These are phyloP conservation scores for Melaleuca alternifolia DNA, from an alignment of 345 rosid genomes.

Conservation along the genomic window DNA sequence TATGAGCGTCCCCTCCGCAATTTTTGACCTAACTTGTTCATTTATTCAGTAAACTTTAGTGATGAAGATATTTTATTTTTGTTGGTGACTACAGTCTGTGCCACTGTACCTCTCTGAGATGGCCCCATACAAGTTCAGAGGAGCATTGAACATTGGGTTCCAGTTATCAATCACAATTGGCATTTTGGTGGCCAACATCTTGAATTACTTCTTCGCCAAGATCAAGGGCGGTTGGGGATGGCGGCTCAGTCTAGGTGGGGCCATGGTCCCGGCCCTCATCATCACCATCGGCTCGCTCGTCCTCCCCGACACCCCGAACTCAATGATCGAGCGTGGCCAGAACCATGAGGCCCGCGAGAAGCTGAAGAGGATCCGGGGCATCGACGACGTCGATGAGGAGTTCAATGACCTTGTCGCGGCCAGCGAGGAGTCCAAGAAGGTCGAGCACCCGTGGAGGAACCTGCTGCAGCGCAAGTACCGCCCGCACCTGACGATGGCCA, in stretches of 20 bases:
- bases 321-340: constrained; percentile 84
- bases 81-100: constrained; percentile 52
- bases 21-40: not conserved
- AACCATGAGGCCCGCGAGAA: constrained; percentile 47
- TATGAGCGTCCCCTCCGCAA: not conserved
- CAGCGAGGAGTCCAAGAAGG: constrained; percentile 57
- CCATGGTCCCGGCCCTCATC: constrained; percentile 92
- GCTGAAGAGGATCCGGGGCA: constrained; percentile 60
- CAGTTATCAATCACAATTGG: constrained; percentile 90
- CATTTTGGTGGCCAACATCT: constrained; percentile 65
- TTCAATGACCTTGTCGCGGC: constrained; percentile 64
- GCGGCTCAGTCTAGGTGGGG: constrained; percentile 91
- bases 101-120: constrained; percentile 94
- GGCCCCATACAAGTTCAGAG: constrained; percentile 97
- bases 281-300: constrained; percentile 64
- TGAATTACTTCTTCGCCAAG: constrained; percentile 79
- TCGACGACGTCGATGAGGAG: constrained; percentile 66
- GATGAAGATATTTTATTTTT: not conserved
- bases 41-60: not conserved
- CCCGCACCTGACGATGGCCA: constrained; percentile 72
- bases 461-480: constrained; percentile 70
- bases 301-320: constrained; percentile 94
- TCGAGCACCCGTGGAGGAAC: constrained; percentile 78
- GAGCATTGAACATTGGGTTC: constrained; percentile 84
- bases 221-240: constrained; percentile 89